Conservation (phyloP, 352 stramenopile genomes). For the Phytophthora ohioensis region DNA sequence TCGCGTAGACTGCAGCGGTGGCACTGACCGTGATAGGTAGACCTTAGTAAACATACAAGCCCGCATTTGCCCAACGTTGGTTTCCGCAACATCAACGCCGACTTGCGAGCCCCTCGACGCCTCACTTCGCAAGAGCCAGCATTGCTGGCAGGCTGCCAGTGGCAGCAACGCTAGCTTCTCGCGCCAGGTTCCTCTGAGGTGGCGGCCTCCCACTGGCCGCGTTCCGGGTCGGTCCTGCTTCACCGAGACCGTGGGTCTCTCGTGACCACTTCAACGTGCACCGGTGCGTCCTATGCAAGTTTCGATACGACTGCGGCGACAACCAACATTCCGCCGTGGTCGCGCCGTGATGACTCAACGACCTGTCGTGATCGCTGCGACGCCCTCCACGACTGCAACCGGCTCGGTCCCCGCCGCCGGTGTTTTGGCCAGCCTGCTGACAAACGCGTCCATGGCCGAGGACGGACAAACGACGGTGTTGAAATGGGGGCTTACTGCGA, state of each 20-base stretch:
- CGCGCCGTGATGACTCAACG: conserved; percentile 21
- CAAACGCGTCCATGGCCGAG: conserved; percentile 1
- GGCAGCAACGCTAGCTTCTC: background rate
- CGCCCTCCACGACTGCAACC: background rate
- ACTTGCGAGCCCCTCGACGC: no score
- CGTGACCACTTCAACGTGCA: conserved; percentile 28
- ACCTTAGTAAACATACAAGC: background rate
- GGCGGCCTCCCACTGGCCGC: background rate
- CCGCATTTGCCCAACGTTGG: no score
- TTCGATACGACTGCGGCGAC: conserved; percentile 1
- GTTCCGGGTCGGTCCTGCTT: conserved; percentile 14
- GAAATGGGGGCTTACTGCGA: background rate
- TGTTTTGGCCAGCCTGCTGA: background rate
- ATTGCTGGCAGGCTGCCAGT: no score
- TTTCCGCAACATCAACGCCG: no score
- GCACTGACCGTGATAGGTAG: background rate
- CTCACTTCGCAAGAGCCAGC: no score
- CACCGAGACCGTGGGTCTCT: conserved; percentile 8
- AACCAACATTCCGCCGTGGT: conserved; percentile 1
- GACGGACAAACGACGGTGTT: no score
- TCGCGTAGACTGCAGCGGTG: conserved; percentile 23
- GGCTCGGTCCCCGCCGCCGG: no score
- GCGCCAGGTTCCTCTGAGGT: conserved; percentile 8
- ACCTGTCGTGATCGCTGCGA: conserved; percentile 25
- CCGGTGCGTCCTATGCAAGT: background rate